Base-by-base conservation (phyloP, 495 filamentous ascomycete species). In the Lophiostoma macrostomum region DNA sequence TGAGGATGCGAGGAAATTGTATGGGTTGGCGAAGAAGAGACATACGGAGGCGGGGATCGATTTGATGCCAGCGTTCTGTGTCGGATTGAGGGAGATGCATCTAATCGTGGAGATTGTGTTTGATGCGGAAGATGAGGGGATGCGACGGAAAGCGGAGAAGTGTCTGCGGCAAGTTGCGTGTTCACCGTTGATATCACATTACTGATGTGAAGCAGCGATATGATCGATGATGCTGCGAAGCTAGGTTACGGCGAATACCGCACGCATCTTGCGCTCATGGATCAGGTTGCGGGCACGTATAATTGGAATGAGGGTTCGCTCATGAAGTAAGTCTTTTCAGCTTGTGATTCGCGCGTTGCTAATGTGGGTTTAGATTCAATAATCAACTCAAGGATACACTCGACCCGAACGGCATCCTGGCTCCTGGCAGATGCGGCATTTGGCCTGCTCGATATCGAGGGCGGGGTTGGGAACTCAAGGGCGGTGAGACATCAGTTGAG, bases 21-120 rank as follows among this genome's bases (percentile, higher is more conserved):
- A 43, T 30, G 40, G 40, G 27, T 36, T 58, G 34, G 55, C 55
- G 47, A 52, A 48, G 32, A 52, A 38, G 20, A 46, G 55, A 34
- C 55, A 58, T 53, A 18, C 3, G 7, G 55, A 58, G 30, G 36
- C 35, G 13, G 55, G 55, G 3, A 31, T 58, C 6, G 55, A 58
- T 42, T 48, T 58, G 42, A 58, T 58, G 55, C 55, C 55, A n/a
- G 55, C 55, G n/a, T 58, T 58, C 27, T 58, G 55, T 43, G 55
- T 58, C 32, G 55, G 55, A n/a, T 28, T 58, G 40, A 52, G 55
- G 22, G 55, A 58, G 23, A 58, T 58, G 55, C 55, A 58, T 53
- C 19, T 58, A 2, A 58, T 58, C 42, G 48, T 58, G 13, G 55
- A 58, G 28, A 58, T 58, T 36, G 55, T 58, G 16, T 58, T 45